phyloP scores from a whole-genome alignment of 306 rosid genomes.

The Lathyrus sativus region DNA sequence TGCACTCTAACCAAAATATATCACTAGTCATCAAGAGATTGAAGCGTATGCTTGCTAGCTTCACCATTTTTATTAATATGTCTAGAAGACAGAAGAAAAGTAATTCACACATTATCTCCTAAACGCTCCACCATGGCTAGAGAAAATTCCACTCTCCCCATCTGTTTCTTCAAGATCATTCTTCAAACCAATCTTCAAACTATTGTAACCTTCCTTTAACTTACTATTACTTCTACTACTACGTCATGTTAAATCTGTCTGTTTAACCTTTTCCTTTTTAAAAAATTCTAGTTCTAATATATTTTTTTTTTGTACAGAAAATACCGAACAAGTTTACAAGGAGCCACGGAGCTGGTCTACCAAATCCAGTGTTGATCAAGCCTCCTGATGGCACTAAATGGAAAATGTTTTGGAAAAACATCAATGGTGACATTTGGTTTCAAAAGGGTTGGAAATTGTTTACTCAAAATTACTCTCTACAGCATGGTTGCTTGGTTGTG shows the following conservation, averaged over 20 bases:
- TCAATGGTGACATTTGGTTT: slow-evolving; percentile 20
- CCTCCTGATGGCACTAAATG: slow-evolving; percentile 24
- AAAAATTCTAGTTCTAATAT: too few relatives aligned
- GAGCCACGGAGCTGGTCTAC: slow-evolving; percentile 12
- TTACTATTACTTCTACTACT: too few relatives aligned
- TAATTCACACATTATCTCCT: neutral
- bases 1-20: too few relatives aligned
- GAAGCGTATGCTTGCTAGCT: neutral
- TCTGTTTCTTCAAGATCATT: slow-evolving; percentile 9
- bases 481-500: neutral
- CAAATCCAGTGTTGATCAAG: slow-evolving; percentile 31
- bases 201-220: too few relatives aligned
- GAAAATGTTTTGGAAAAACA: slow-evolving; percentile 28
- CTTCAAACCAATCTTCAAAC: neutral
- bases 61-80: neutral
- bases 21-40: too few relatives aligned
- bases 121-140: neutral
- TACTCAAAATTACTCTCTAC: slow-evolving; percentile 16
- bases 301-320: slow-evolving; percentile 16
- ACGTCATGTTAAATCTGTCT: too few relatives aligned
- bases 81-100: neutral
- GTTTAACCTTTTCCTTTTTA: too few relatives aligned
- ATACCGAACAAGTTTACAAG: slow-evolving; percentile 22
- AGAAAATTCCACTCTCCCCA: neutral
- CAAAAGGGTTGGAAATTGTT: slow-evolving; percentile 22